Evolutionary conservation across 345 rosid species (phyloP).

Genomic region (Euphorbia pulcherrima): DNA sequence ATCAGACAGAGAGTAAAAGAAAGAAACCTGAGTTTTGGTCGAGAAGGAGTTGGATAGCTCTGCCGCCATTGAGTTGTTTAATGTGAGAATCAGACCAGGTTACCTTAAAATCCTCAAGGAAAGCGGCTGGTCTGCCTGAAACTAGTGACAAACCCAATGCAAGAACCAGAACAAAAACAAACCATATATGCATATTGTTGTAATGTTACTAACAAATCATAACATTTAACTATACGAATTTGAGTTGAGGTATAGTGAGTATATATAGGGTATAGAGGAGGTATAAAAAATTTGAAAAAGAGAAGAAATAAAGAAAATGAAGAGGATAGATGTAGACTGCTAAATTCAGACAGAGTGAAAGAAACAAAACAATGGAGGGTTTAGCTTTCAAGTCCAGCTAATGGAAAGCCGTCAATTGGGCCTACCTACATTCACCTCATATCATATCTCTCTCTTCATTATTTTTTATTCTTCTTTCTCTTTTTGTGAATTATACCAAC

Average conservation of each 20-base stretch:
- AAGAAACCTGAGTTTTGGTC: constrained; percentile 86
- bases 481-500: no score
- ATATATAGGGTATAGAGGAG: no score
- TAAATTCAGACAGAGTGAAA: constrained; percentile 33
- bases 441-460: neutral
- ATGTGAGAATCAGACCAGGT: constrained; percentile 77
- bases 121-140: constrained; percentile 55
- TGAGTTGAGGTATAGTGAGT: neutral
- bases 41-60: constrained; percentile 67
- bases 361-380: constrained; percentile 25
- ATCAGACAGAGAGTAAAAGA: no score
- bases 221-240: no score
- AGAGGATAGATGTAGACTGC: constrained; percentile 28
- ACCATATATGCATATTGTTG: neutral
- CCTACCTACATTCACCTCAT: constrained; percentile 24
- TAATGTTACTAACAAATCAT: no score
- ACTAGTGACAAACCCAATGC: constrained; percentile 30
- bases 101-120: constrained; percentile 54
- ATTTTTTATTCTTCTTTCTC: neutral
- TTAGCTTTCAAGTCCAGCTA: constrained; percentile 77
- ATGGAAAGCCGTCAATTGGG: constrained; percentile 56
- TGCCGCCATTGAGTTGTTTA: constrained; percentile 63
- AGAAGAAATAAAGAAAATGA: no score
- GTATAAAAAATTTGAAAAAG: no score
- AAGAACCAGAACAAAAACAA: constrained; percentile 21